Evolutionary conservation across 1,139 yeast genomes (phyloP).

Genomic region (Blastobotrys ciferrii): DNA sequence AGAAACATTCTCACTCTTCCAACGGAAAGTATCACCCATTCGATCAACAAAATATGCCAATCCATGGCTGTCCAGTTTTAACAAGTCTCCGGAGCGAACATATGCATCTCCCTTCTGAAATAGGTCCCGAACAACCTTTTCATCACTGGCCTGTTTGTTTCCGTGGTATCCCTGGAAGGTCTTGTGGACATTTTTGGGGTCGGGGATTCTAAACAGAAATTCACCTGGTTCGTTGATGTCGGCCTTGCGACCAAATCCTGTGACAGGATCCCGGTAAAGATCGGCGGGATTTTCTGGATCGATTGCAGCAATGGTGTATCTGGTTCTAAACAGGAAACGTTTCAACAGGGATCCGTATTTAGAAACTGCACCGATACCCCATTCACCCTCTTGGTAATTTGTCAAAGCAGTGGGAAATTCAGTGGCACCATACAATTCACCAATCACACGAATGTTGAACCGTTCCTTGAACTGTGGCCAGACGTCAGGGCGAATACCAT

Average conservation of each 20-base stretch:
- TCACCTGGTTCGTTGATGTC: slow-evolving; percentile 78
- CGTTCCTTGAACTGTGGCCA: slow-evolving; percentile 80
- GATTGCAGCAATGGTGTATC: slow-evolving; percentile 55
- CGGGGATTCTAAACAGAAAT: slow-evolving; percentile 68
- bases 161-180: slow-evolving; percentile 90
- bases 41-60: slow-evolving; percentile 85
- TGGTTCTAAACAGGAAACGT: slow-evolving; percentile 15
- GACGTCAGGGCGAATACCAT: slow-evolving; percentile 89
- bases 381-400: slow-evolving; percentile 71
- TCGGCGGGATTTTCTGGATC: slow-evolving; percentile 78
- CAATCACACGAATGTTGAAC: slow-evolving; percentile 71
- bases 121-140: slow-evolving; percentile 71
- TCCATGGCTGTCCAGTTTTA: slow-evolving; percentile 66
- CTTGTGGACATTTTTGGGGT: slow-evolving; percentile 46
- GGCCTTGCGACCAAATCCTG: slow-evolving; percentile 60
- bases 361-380: slow-evolving; percentile 87
- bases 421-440: slow-evolving; percentile 93
- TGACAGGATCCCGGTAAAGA: slow-evolving; percentile 64
- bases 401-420: slow-evolving; percentile 94
- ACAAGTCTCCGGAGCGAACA: slow-evolving; percentile 84
- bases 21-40: slow-evolving; percentile 92
- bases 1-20: slow-evolving; percentile 96
- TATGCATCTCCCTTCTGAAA: slow-evolving; percentile 88
- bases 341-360: slow-evolving; percentile 55
- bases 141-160: slow-evolving; percentile 72